These are phyloP conservation scores for Pisolithus microcarpus DNA, from an alignment of 768 basidiomycete genomes.

Conservation along the genomic window DNA sequence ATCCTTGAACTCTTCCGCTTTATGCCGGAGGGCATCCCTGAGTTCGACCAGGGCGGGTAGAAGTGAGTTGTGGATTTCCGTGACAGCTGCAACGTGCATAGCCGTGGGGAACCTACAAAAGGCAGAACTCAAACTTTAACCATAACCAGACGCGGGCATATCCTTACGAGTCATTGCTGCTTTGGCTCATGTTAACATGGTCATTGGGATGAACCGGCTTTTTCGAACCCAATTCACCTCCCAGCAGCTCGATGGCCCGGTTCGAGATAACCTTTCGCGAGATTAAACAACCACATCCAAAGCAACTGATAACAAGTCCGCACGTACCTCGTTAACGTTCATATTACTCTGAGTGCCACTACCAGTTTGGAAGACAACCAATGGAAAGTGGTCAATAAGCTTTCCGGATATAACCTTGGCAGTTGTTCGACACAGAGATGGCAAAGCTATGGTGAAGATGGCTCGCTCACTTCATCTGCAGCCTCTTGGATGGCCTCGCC, in stretches of 20 bases:
- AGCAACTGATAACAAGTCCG: neutral
- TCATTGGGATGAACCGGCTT: slow-evolving; percentile 98
- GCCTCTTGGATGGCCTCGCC: slow-evolving; percentile 86
- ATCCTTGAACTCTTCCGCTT: slow-evolving; percentile 74
- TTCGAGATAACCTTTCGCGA: slow-evolving; percentile 83
- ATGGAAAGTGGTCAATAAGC: slow-evolving; percentile 90
- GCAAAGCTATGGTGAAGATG: neutral
- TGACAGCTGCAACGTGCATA: slow-evolving; percentile 96
- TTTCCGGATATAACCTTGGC: slow-evolving; percentile 90
- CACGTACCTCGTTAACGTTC: slow-evolving; percentile 88
- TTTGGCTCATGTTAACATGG: slow-evolving; percentile 99
- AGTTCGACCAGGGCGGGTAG: slow-evolving; percentile 83
- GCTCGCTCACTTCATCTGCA: slow-evolving; percentile 74
- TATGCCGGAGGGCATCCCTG: slow-evolving; percentile 75
- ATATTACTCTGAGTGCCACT: slow-evolving; percentile 99
- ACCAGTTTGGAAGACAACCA: slow-evolving; percentile 99
- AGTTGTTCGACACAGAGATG: slow-evolving; percentile 1
- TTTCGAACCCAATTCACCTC: slow-evolving; percentile 92
- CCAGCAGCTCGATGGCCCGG: slow-evolving; percentile 93
- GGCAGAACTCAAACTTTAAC: neutral
- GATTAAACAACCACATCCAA: neutral
- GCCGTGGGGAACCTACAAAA: slow-evolving; percentile 85
- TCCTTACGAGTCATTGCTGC: slow-evolving; percentile 93
- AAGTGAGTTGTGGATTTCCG: slow-evolving; percentile 71
- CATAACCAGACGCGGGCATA: neutral